A percentile compares a stretch with the other conserved stretches of the same genome.
These are phyloP conservation scores for Colletotrichum lupini DNA, from an alignment of 2,329 filamentous ascomycete species.

Conservation along the genomic window DNA sequence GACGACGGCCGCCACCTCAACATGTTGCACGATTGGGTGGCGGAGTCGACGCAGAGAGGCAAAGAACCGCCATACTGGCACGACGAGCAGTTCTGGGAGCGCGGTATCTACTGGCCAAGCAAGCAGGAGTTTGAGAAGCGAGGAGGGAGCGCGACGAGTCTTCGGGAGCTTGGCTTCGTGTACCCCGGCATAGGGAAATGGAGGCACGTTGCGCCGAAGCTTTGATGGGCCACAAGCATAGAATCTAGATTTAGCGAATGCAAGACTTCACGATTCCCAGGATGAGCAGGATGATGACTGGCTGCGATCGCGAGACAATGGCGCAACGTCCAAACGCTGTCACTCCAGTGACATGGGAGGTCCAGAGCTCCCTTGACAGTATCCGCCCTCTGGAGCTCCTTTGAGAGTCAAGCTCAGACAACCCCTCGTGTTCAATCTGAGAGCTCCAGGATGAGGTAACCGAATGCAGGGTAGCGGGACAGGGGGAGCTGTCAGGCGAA, in stretches of 20 bases:
- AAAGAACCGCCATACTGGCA: conserved; percentile 80
- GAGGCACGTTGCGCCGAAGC: conserved; percentile 1
- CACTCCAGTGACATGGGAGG: background rate
- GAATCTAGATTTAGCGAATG: background rate
- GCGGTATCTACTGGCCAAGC: conserved; percentile 74
- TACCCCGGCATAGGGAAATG: conserved; percentile 34
- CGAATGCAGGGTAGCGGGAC: conserved; percentile 31
- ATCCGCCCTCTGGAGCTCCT: background rate
- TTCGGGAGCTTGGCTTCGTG: conserved; percentile 54
- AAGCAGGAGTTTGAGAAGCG: conserved; percentile 76
- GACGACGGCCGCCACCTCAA: conserved; percentile 79
- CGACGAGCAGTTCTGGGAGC: conserved; percentile 76
- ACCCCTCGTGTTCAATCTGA: conserved; percentile 34
- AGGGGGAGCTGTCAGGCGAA: conserved; percentile 33
- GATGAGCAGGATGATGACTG: background rate
- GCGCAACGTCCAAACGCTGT: background rate
- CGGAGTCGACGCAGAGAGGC: conserved; percentile 60
- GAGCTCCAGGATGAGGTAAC: conserved; percentile 25
- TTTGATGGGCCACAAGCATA: background rate
- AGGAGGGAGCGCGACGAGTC: conserved; percentile 71
- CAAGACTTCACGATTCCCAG: background rate
- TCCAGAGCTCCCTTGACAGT: conserved; percentile 3
- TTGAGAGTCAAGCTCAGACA: background rate
- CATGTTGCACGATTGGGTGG: conserved; percentile 71
- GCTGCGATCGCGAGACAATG: conserved; percentile 4